These are phyloP conservation scores for Fusarium irregulare DNA, from an alignment of 2,329 filamentous ascomycete genomes.

Conservation along the genomic window DNA sequence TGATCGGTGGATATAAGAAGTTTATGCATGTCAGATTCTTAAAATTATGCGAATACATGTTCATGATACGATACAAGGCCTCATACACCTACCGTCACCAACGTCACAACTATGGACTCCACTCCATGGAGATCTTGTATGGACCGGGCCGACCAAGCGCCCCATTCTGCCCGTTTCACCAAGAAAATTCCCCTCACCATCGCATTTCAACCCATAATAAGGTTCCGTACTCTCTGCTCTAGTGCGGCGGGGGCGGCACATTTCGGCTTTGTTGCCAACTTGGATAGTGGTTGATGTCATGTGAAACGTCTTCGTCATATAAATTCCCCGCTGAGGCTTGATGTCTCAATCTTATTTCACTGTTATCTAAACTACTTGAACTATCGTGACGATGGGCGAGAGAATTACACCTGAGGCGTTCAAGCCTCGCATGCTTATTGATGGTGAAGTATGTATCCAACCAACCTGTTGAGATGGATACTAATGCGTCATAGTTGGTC, in stretches of 20 bases:
- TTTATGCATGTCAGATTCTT: background rate
- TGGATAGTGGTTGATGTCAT: conserved; percentile 6
- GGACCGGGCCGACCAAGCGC: background rate
- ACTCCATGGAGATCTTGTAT: background rate
- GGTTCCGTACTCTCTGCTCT: background rate
- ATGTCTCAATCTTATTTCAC: background rate
- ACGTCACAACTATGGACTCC: background rate
- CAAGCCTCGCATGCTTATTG: conserved; percentile 32
- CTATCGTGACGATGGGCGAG: background rate
- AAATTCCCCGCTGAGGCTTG: background rate
- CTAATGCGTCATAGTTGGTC: conserved; percentile 25
- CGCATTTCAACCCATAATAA: background rate
- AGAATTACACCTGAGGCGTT: background rate
- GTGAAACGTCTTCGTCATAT: conserved; percentile 1
- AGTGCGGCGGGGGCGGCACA: conserved; percentile 3
- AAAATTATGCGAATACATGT: background rate
- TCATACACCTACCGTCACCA: too few species aligned
- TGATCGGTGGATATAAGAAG: too few species aligned
- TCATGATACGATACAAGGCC: background rate
- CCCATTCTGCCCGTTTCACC: background rate
- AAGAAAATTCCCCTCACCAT: background rate
- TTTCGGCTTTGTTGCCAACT: background rate
- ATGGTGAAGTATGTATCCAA: conserved; percentile 22
- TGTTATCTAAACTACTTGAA: background rate
- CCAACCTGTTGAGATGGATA: background rate